phyloP scores from a whole-genome alignment of 139 green algal species.

The Zygnema cylindricum region DNA sequence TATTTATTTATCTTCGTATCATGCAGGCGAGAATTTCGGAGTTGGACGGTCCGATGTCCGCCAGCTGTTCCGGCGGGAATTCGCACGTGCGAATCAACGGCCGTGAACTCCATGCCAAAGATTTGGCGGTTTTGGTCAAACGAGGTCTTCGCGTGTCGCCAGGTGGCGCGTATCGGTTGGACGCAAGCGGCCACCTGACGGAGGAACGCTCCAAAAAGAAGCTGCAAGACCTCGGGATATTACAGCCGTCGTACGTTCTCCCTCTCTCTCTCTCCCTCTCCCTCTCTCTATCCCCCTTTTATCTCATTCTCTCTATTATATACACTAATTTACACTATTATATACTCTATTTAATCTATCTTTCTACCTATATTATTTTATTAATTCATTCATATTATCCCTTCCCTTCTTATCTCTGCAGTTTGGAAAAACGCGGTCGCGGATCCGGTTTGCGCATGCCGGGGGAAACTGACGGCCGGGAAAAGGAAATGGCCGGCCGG shows the following conservation, averaged over 20 bases:
- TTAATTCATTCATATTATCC: too few species aligned
- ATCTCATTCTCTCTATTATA: too few species aligned
- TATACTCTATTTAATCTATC: too few species aligned
- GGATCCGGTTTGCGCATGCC: not conserved
- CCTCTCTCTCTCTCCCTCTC: too few species aligned
- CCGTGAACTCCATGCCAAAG: constrained; percentile 41
- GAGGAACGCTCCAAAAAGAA: constrained; percentile 1
- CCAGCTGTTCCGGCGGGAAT: constrained; percentile 23
- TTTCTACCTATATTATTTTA: too few species aligned
- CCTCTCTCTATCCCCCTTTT: too few species aligned
- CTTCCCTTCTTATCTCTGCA: too few species aligned
- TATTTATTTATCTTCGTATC: too few species aligned
- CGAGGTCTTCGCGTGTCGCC: constrained; percentile 12
- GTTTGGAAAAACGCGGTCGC: not conserved
- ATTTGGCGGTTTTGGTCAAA: constrained; percentile 13
- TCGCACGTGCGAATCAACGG: constrained; percentile 45
- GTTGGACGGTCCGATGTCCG: constrained; percentile 16
- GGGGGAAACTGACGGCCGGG: not conserved
- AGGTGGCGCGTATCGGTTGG: constrained; percentile 12
- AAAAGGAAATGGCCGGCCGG: not conserved
- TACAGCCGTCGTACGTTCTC: constrained; percentile 32
- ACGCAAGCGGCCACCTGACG: constrained; percentile 10
- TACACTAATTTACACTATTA: too few species aligned
- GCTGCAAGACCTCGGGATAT: constrained; percentile 26
- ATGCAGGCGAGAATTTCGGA: constrained; percentile 14